These are phyloP conservation scores for Phyllosticta paracitricarpa DNA, from an alignment of 2,329 filamentous ascomycete genomes.

Conservation along the genomic window DNA sequence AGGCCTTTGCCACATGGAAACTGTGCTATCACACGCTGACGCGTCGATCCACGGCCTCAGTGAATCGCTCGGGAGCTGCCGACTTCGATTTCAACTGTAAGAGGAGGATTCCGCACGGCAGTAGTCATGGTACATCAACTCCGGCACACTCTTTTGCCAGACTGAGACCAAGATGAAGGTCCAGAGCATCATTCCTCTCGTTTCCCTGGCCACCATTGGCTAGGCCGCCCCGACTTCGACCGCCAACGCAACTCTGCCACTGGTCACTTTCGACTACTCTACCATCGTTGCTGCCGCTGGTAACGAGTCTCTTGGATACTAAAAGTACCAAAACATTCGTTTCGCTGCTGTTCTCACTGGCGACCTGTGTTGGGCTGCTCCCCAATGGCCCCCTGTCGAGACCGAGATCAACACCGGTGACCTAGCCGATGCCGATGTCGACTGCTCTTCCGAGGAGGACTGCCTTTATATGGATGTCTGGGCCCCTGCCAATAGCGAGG, in stretches of 20 bases:
- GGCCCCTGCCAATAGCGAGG: constrained; percentile 33
- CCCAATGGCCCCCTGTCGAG: constrained; percentile 28
- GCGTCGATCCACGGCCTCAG: background rate
- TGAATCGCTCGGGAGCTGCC: background rate
- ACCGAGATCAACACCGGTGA: constrained; percentile 23
- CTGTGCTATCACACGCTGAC: background rate
- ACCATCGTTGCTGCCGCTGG: constrained; percentile 16
- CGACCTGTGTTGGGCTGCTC: constrained; percentile 32
- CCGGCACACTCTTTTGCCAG: background rate
- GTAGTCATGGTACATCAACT: background rate
- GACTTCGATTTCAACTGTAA: background rate
- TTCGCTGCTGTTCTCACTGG: constrained; percentile 36
- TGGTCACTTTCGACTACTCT: constrained; percentile 21
- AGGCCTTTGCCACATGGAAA: background rate
- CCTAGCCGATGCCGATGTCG: constrained; percentile 26
- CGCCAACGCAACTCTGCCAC: constrained; percentile 9
- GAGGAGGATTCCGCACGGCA: background rate
- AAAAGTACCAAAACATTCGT: constrained; percentile 35
- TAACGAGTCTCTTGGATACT: constrained; percentile 20
- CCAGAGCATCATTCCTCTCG: background rate
- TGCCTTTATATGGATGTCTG: constrained; percentile 43
- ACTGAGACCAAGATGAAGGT: background rate
- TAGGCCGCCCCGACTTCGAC: background rate
- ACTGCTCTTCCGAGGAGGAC: constrained; percentile 32
- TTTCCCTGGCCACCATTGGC: background rate